phyloP scores from a whole-genome alignment of 1,284 basidiomycete genomes.

The Hymenochaete sp. region DNA sequence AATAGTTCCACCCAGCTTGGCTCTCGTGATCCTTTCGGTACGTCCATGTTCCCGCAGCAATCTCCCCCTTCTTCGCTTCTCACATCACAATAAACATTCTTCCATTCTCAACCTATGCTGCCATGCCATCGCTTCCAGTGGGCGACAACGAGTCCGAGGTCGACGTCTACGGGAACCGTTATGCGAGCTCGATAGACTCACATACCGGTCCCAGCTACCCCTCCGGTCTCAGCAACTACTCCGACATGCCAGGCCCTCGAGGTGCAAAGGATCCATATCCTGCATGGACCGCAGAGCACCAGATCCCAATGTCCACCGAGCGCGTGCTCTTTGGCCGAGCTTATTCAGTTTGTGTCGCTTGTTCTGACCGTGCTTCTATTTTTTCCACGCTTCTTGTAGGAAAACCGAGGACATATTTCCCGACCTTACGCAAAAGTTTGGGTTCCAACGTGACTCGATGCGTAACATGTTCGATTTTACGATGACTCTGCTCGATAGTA shows the following conservation, averaged over 20 bases:
- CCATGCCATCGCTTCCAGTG: slow-evolving; percentile 21
- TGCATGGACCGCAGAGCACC: slow-evolving; percentile 88
- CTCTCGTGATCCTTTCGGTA: slow-evolving; percentile 23
- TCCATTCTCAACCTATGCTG: slow-evolving; percentile 10
- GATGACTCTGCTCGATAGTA: slow-evolving; percentile 96
- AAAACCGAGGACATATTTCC: slow-evolving; percentile 99
- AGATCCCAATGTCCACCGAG: slow-evolving; percentile 95
- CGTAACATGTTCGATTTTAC: slow-evolving; percentile 95
- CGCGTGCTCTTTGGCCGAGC: slow-evolving; percentile 4
- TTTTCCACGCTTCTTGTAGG: slow-evolving; percentile 10
- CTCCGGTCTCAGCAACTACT: slow-evolving; percentile 48
- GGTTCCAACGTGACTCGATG: slow-evolving; percentile 93
- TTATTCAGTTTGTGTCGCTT: too few relatives aligned
- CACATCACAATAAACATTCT: not conserved
- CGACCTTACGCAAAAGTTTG: slow-evolving; percentile 98
- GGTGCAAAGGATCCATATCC: slow-evolving; percentile 74
- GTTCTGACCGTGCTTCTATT: not conserved
- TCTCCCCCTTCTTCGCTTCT: not conserved
- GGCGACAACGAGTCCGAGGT: slow-evolving; percentile 34
- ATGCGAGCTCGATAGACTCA: slow-evolving; percentile 31
- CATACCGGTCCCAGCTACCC: slow-evolving; percentile 30
- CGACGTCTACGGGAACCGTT: slow-evolving; percentile 32
- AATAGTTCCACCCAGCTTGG: slow-evolving; percentile 19
- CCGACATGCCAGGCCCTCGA: slow-evolving; percentile 43
- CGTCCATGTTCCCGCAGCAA: slow-evolving; percentile 10